phyloP scores from a whole-genome alignment of 192 early-diverging fungal species.

The Mortierella hygrophila region DNA sequence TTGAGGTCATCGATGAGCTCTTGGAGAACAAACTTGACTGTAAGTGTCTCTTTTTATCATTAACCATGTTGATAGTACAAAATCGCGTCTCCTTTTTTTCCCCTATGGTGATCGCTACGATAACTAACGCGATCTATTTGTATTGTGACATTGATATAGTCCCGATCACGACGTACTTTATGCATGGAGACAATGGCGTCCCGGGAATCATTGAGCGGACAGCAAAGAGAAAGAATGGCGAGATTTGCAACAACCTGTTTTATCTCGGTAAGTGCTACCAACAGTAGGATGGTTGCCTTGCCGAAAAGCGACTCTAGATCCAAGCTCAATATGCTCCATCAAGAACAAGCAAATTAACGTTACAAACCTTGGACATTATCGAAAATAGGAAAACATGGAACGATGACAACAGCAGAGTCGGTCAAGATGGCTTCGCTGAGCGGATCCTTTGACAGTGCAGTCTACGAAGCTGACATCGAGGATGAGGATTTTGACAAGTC shows the following conservation, averaged over 20 bases:
- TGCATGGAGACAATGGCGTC: slow-evolving; percentile 73
- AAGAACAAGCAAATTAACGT: background rate
- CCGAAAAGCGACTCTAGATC: no score
- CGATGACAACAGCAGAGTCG: slow-evolving; percentile 69
- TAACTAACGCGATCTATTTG: background rate
- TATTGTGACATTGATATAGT: slow-evolving; percentile 52
- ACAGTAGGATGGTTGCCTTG: background rate
- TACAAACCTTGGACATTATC: background rate
- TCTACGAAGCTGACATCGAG: slow-evolving; percentile 34
- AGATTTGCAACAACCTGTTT: slow-evolving; percentile 82
- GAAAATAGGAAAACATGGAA: slow-evolving; percentile 56
- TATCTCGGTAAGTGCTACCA: slow-evolving; percentile 68
- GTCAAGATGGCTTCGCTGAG: slow-evolving; percentile 74
- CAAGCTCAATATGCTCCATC: background rate
- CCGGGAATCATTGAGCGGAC: slow-evolving; percentile 67
- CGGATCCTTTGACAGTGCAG: slow-evolving; percentile 54
- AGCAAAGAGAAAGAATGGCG: slow-evolving; percentile 70
- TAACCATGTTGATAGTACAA: background rate
- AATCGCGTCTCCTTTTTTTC: background rate
- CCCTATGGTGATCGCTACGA: background rate
- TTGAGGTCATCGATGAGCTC: slow-evolving; percentile 65
- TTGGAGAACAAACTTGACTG: slow-evolving; percentile 65
- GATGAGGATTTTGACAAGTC: slow-evolving; percentile 26
- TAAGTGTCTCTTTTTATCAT: slow-evolving; percentile 7
- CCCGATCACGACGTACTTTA: slow-evolving; percentile 81